Percentiles rank a stretch among this genome's conserved stretches.
These are phyloP conservation scores for Ascochyta lentis DNA, from an alignment of 2,329 filamentous ascomycete species.

Conservation along the genomic window DNA sequence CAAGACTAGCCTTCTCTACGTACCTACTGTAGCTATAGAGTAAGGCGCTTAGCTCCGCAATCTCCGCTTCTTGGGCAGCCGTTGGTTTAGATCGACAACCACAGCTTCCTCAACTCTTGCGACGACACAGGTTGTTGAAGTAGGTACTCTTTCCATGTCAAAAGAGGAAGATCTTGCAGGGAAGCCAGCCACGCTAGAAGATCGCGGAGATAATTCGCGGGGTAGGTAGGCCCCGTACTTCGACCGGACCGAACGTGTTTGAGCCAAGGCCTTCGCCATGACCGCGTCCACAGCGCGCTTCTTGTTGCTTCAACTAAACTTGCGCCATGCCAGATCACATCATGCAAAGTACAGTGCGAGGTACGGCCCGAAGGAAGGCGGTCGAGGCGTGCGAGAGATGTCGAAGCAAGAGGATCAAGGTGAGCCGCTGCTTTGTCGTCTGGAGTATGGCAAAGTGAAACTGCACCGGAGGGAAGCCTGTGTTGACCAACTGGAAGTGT, in stretches of 20 bases:
- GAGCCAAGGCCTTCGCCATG: neutral
- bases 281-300: neutral
- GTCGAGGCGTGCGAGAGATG: constrained; percentile 1
- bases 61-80: no score
- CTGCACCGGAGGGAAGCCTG: neutral
- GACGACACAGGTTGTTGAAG: no score
- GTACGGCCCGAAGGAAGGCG: neutral
- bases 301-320: neutral
- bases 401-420: constrained; percentile 3
- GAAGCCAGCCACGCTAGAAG: no score
- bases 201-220: no score
- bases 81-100: no score
- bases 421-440: neutral
- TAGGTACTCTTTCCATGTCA: no score
- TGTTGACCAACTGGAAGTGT: neutral
- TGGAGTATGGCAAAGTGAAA: neutral
- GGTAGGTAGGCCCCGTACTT: neutral
- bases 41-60: no score
- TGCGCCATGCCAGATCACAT: neutral
- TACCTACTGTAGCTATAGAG: no score
- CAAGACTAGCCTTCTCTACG: no score
- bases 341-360: neutral
- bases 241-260: neutral
- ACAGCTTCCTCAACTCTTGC: no score
- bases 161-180: no score